A percentile compares a stretch with the other conserved stretches of the same genome.
These are phyloP conservation scores for Exophiala mesophila DNA, from an alignment of 2,329 filamentous ascomycete species.

Conservation along the genomic window DNA sequence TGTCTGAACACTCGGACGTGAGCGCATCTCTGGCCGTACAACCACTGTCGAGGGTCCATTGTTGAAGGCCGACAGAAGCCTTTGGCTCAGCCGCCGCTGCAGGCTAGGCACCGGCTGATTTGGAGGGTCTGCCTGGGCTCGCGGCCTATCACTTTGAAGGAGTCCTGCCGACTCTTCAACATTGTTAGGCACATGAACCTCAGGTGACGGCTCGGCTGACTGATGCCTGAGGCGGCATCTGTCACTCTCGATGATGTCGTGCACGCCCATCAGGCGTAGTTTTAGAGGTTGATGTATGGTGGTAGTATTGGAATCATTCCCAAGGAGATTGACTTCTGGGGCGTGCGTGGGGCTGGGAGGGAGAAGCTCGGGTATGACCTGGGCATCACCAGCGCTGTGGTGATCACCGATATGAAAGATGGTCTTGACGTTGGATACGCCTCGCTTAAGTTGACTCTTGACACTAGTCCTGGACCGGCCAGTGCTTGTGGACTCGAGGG, in stretches of 20 bases:
- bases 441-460: conserved; percentile 18
- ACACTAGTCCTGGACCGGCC: conserved; percentile 16
- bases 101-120: conserved; percentile 19
- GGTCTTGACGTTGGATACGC: conserved; percentile 18
- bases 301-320: conserved; percentile 14
- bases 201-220: not conserved
- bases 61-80: conserved; percentile 16
- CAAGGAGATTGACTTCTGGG: conserved; percentile 6
- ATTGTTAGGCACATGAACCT: not conserved
- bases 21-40: conserved; percentile 15
- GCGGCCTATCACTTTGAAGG: not conserved
- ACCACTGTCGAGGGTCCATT: conserved; percentile 22
- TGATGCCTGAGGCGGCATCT: not conserved
- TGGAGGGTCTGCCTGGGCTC: conserved; percentile 4
- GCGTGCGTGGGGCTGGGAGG: conserved; percentile 3
- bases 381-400: conserved; percentile 6
- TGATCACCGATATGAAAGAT: conserved; percentile 13
- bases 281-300: conserved; percentile 15
- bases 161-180: not conserved
- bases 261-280: conserved; percentile 14
- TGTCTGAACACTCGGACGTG: conserved; percentile 24
- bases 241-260: conserved; percentile 3
- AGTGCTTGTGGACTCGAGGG: conserved; percentile 20
- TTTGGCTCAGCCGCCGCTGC: conserved; percentile 15
- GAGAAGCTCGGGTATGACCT: conserved; percentile 9